Base-by-base conservation (phyloP, 164 flowering plant species). In the Vitis labrusca region DNA sequence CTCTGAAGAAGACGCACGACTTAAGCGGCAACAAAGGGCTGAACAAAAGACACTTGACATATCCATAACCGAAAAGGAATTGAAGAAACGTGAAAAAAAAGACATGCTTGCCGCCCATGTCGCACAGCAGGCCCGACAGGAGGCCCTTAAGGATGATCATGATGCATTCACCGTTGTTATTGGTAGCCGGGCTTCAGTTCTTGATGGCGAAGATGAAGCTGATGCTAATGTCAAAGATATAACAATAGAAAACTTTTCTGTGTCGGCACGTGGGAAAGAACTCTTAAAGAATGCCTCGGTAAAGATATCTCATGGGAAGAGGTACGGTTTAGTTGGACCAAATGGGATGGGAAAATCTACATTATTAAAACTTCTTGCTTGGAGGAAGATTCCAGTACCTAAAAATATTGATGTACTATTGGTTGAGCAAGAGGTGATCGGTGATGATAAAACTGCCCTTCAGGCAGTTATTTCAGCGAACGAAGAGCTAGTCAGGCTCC, bases 331-430 rank as follows among this genome's bases (percentile, higher is more conserved):
- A 77, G 85, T 91, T 73, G 97, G 94, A 58, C 93, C 94, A 2
- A 89, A 91, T 77, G 94, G 93, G 12, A 88, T 17, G 83, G 97
- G 97, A 0, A 89, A 91, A 58, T 89, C 94, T 12, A 89, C 97
- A 0, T 65, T 91, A 29, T 76, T 91, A 66, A 91, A 89, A 78
- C 89, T 88, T 19, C 86, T 91, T 65, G 94, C 92, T 77, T 91
- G 97, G 94, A 85, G 97, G 78, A 88, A 89, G 81, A 81, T 91
- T 67, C 97, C 97, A 1, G 93, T 92, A 17, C 97, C 97, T 2
- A 90, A 83, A 66, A 92, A 92, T 73, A 90, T 92, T 61, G 95
- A 92, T 82, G 97, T 92, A 8, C 91, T 92, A 64, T 67, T 92
- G 74, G 95, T 92, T 32, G 97, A 92, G 61, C 95, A 92, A 76